These are phyloP conservation scores for Teunomyces panamensis DNA, from an alignment of 805 yeast genomes.

Conservation along the genomic window DNA sequence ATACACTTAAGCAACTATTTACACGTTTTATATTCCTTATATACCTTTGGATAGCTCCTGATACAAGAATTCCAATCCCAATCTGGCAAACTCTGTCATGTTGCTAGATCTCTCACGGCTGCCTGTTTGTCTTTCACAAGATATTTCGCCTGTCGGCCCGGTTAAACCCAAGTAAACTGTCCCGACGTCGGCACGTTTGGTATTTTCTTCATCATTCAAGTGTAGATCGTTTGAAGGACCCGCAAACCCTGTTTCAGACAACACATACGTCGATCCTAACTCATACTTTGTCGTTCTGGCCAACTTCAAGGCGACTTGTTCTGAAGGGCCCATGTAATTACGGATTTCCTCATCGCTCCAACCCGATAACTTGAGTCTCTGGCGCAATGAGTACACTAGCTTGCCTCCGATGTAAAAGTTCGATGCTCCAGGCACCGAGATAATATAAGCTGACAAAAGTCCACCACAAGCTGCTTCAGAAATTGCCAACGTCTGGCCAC, in stretches of 20 bases:
- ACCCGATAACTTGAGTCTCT: conserved; percentile 71
- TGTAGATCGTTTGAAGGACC: conserved; percentile 59
- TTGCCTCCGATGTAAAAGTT: conserved; percentile 82
- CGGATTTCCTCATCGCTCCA: conserved; percentile 72
- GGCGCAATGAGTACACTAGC: conserved; percentile 71
- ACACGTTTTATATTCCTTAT: background rate
- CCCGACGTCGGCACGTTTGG: conserved; percentile 47
- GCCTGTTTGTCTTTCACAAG: conserved; percentile 47
- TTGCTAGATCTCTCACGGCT: conserved; percentile 55
- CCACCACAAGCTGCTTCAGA: conserved; percentile 94
- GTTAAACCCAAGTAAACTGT: conserved; percentile 69
- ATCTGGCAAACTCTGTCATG: conserved; percentile 72
- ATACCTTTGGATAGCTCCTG: conserved; percentile 35
- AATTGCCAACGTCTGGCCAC: conserved; percentile 68
- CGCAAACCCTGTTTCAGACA: conserved; percentile 87
- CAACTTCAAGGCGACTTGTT: conserved; percentile 66
- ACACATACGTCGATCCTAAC: conserved; percentile 76
- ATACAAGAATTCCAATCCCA: conserved; percentile 61
- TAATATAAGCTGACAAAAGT: conserved; percentile 71
- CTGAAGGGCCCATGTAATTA: conserved; percentile 79
- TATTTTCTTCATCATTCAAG: conserved; percentile 22
- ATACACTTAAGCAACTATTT: too few species aligned
- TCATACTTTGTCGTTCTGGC: conserved; percentile 80
- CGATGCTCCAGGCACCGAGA: conserved; percentile 84
- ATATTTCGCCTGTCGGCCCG: conserved; percentile 58